These are phyloP conservation scores for Dipteronia sinensis DNA, from an alignment of 345 rosid genomes.

Conservation along the genomic window DNA sequence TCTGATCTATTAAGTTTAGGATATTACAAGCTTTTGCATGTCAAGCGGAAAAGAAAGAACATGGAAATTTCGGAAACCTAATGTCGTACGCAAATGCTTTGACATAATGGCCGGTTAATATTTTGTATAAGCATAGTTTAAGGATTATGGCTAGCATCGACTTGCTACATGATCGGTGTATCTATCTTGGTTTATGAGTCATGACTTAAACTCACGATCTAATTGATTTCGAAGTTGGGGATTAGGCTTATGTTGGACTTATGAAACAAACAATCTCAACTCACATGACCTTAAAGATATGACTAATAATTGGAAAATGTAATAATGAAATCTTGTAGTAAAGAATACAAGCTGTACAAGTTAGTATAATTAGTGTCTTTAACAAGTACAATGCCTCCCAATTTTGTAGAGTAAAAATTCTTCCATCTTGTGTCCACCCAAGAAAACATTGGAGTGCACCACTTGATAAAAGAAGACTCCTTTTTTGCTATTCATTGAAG, in stretches of 20 bases:
- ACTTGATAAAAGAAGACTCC: neutral
- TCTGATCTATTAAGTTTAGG: neutral
- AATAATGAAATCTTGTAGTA: neutral
- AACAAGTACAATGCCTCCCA: neutral
- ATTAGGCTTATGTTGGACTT: no score
- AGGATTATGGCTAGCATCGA: neutral
- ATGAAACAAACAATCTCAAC: no score
- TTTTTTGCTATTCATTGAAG: constrained; percentile 11
- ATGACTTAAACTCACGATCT: neutral
- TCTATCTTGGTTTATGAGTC: neutral
- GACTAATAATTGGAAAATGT: neutral
- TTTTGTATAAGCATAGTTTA: neutral
- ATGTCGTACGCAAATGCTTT: neutral
- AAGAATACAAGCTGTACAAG: no score
- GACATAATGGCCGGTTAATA: neutral
- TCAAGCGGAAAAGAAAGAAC: neutral
- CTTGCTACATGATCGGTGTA: neutral
- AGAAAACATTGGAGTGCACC: constrained; percentile 15
- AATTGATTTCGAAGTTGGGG: no score
- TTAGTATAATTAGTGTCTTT: neutral
- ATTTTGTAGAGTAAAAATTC: neutral
- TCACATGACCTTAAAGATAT: neutral
- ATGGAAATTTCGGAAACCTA: neutral
- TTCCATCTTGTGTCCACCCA: neutral
- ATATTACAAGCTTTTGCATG: neutral